Evolutionary conservation across 169 alveolate species (phyloP).

Genomic region (Cryptosporidium meleagridis): DNA sequence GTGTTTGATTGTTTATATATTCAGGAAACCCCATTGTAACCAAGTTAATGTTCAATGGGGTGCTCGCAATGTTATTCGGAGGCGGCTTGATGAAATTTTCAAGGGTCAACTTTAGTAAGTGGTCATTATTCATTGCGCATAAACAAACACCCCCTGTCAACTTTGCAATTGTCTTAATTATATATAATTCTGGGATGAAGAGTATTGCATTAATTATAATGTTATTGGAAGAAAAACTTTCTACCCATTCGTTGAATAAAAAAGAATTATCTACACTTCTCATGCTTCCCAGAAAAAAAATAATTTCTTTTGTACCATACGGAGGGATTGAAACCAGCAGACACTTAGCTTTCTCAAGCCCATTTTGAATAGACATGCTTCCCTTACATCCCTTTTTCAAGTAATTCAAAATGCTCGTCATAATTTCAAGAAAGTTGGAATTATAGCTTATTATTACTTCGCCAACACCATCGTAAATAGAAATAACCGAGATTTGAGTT

Average conservation of each 20-base stretch:
- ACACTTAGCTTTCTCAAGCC: slow-evolving; percentile 67
- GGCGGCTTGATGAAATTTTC: slow-evolving; percentile 69
- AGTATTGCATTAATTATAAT: slow-evolving; percentile 45
- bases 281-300: slow-evolving; percentile 68
- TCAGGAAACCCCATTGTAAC: slow-evolving; percentile 72
- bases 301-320: slow-evolving; percentile 65
- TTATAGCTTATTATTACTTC: slow-evolving; percentile 44
- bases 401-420: slow-evolving; percentile 11
- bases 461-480: slow-evolving; percentile 31
- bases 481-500: slow-evolving; percentile 55
- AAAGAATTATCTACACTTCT: slow-evolving; percentile 62
- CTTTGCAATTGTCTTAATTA: slow-evolving; percentile 46
- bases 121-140: slow-evolving; percentile 70
- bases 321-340: slow-evolving; percentile 62
- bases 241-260: slow-evolving; percentile 51
- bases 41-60: slow-evolving; percentile 28
- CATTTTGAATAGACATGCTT: slow-evolving; percentile 66
- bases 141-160: slow-evolving; percentile 65
- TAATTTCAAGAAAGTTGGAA: slow-evolving; percentile 56
- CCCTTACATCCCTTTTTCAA: slow-evolving; percentile 63
- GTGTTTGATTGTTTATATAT: slow-evolving; percentile 7
- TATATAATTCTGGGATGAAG: slow-evolving; percentile 55
- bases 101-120: slow-evolving; percentile 26
- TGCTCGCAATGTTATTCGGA: background rate
- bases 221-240: slow-evolving; percentile 29